Base-by-base conservation (phyloP, 345 rosid genomes). In the Turnera subulata region DNA sequence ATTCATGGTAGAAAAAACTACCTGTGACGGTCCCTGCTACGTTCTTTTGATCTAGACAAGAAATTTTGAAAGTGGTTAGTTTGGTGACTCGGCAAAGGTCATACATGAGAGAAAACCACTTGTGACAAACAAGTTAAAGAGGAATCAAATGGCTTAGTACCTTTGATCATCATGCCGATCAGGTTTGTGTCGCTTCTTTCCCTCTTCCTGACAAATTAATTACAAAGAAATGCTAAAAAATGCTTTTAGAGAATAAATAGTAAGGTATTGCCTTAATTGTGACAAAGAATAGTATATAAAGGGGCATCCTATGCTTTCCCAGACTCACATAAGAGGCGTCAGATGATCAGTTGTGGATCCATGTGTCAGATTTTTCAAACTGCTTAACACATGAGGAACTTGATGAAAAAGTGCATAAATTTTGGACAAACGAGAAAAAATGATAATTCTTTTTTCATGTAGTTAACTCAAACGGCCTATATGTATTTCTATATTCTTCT, bases 1-100 rank as follows among this genome's bases (percentile, higher is more conserved):
- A 25, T 16, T 39, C 4, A 21, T 5, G 18, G 49, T 16, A n/a
- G 29, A 24, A 17, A n/a, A n/a, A 24, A 37, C 51, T 73, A 89
- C 97, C 97, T 86, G 83, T 76, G 94, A 59, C 86, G 86, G 39
- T 77, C 82, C 57, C 38, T 78, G 49, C 86, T 88, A 67, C 70
- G 76, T 63, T 93, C 97, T 71, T 84, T 93, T 46, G 96, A 84
- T 76, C 99, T 93, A 71, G 22, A 20, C 8, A 46, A 46, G 39
- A 58, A 21, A 19, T 44, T 50, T 24, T 6, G 6, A 11, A 10
- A 16, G 2, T 11, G 32, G 22, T 33, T 21, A 24, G 48, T 29
- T 42, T 55, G 20, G 46, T 24, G 32, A 21, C 18, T 26, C 19
- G 16, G 40, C 21, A 38, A 8, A 26, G 45, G 17, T 7, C 13